Conservation (phyloP, 1,139 yeast species). For the Suhomyces kunorum region DNA sequence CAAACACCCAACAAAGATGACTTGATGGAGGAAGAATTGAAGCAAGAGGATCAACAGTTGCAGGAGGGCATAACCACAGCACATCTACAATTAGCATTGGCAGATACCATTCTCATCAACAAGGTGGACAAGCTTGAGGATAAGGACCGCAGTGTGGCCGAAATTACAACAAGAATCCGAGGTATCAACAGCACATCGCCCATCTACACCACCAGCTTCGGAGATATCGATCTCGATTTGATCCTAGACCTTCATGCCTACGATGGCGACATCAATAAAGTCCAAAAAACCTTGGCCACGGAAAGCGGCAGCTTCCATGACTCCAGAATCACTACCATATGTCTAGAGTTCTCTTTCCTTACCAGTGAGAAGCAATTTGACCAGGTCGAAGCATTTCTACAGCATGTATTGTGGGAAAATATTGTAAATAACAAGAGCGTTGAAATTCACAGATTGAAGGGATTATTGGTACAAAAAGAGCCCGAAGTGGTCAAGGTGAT, state of each 20-base stretch:
- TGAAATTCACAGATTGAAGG: constrained; percentile 85
- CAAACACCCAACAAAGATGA: constrained; percentile 27
- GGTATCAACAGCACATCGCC: constrained; percentile 72
- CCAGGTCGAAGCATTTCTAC: constrained; percentile 61
- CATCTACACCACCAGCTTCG: constrained; percentile 65
- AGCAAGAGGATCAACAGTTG: constrained; percentile 31
- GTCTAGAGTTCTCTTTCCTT: constrained; percentile 54
- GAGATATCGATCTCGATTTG: constrained; percentile 60
- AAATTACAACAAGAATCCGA: constrained; percentile 40
- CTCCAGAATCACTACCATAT: constrained; percentile 62
- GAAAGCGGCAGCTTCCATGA: constrained; percentile 37
- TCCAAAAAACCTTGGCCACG: constrained; percentile 20
- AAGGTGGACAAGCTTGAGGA: constrained; percentile 58
- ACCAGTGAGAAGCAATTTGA: constrained; percentile 32
- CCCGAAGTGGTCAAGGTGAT: constrained; percentile 50
- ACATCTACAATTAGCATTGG: constrained; percentile 84
- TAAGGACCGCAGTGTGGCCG: constrained; percentile 22
- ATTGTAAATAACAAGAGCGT: constrained; percentile 40
- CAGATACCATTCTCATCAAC: constrained; percentile 78
- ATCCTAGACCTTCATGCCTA: constrained; percentile 83
- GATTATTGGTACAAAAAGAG: constrained; percentile 51
- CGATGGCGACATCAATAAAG: constrained; percentile 48
- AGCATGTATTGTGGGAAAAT: constrained; percentile 68
- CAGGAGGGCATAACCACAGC: constrained; percentile 73
- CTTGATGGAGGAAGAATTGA: constrained; percentile 34